A percentile compares a stretch with the other conserved stretches of the same genome.
phyloP scores from a whole-genome alignment of 108 stramenopile genomes.

The Parmales sp. region DNA sequence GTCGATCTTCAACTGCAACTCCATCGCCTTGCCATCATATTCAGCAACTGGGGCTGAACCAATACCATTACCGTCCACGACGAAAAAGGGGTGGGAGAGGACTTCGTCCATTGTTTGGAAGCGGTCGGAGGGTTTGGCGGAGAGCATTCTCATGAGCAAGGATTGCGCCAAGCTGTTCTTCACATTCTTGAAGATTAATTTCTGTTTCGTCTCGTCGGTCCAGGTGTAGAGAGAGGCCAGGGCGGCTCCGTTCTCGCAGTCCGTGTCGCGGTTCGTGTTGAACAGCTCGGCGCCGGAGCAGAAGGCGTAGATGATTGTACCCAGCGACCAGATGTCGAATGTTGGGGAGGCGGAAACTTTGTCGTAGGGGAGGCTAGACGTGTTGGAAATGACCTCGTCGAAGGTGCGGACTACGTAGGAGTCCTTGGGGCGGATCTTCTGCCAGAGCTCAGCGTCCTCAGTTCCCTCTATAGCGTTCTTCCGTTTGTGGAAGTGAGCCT shows the following conservation, averaged over 20 bases:
- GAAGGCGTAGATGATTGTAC: constrained; percentile 16
- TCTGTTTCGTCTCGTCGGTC: background rate
- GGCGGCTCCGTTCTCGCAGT: background rate
- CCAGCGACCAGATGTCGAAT: constrained; percentile 30
- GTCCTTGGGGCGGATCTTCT: too few relatives aligned
- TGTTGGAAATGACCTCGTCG: too few relatives aligned
- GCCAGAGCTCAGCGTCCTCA: too few relatives aligned
- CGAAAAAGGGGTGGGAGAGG: background rate
- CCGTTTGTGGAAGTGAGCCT: too few relatives aligned
- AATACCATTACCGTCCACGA: too few relatives aligned
- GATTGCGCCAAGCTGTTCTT: background rate
- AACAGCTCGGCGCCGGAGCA: constrained; percentile 21
- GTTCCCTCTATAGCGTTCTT: too few relatives aligned
- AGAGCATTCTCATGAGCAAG: background rate
- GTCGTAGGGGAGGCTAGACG: constrained; percentile 1
- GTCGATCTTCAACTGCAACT: background rate
- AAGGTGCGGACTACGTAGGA: too few relatives aligned
- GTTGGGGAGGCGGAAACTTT: background rate
- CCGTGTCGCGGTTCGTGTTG: constrained; percentile 16
- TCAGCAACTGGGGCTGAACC: too few relatives aligned
- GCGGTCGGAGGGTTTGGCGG: background rate
- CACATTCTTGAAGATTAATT: background rate
- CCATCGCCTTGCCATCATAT: too few relatives aligned
- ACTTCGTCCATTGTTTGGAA: background rate
- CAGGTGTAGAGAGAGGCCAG: background rate